Evolutionary conservation across 108 stramenopile genomes (phyloP).

Genomic region (Nannochloropsis oceanica): DNA sequence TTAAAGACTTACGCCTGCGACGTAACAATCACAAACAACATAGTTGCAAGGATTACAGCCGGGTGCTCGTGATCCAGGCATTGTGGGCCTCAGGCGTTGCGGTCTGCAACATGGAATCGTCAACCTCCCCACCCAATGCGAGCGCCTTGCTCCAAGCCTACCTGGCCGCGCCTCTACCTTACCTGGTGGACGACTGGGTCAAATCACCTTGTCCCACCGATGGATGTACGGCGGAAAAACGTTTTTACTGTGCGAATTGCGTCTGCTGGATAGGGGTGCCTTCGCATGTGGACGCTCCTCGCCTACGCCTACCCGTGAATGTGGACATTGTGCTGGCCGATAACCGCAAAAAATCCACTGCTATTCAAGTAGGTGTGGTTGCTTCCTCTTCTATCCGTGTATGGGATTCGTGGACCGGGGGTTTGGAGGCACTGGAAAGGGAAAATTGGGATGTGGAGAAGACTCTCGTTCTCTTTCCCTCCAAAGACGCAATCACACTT

Average conservation of each 20-base stretch:
- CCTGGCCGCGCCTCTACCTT: neutral
- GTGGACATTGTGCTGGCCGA: neutral
- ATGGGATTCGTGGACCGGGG: neutral
- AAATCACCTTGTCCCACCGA: neutral
- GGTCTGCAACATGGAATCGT: neutral
- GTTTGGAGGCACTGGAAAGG: neutral
- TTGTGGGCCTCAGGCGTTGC: no score
- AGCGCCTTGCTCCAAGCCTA: neutral
- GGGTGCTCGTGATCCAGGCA: no score
- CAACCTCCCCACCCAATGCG: neutral
- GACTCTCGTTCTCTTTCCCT: neutral
- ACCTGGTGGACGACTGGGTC: neutral
- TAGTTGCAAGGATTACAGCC: no score
- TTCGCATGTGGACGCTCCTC: neutral
- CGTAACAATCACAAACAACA: no score
- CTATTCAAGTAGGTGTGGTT: neutral
- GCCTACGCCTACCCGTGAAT: neutral
- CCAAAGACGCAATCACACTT: neutral
- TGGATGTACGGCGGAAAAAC: neutral
- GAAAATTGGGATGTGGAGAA: neutral
- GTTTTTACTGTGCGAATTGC: neutral
- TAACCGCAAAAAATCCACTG: neutral
- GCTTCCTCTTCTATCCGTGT: neutral
- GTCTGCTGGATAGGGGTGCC: neutral
- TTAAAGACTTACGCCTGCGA: no score